Conservation (phyloP, 2,329 filamentous ascomycete genomes). For the Daldinia sp. region DNA sequence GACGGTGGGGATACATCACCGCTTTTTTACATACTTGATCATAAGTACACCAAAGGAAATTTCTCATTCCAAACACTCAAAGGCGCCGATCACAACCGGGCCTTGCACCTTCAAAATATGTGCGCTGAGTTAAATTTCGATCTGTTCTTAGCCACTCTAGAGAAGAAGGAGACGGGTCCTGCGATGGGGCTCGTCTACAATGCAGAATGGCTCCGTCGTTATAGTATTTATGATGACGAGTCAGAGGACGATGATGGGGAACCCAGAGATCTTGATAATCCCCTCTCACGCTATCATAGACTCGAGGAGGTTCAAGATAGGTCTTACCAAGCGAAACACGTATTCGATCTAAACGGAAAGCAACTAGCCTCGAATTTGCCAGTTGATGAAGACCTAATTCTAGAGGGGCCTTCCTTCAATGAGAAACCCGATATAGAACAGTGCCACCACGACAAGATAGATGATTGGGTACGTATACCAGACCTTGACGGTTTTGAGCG, state of each 20-base stretch:
- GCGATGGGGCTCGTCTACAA: no score
- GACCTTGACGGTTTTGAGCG: no score
- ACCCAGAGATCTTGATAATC: no score
- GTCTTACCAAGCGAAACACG: not conserved
- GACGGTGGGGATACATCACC: constrained; percentile 26
- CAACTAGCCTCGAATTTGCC: constrained; percentile 32
- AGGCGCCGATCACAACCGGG: constrained; percentile 44
- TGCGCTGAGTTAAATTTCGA: constrained; percentile 48
- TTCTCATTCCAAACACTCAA: constrained; percentile 50
- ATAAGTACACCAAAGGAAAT: constrained; percentile 51
- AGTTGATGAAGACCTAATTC: constrained; percentile 42
- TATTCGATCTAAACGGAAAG: constrained; percentile 49
- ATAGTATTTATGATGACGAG: no score
- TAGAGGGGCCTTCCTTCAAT: constrained; percentile 44
- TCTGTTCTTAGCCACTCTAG: constrained; percentile 52
- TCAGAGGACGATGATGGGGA: no score
- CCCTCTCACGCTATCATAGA: no score
- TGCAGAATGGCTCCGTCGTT: no score
- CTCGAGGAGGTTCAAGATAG: no score
- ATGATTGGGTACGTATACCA: no score
- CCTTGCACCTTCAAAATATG: constrained; percentile 46
- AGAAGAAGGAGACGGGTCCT: constrained; percentile 48
- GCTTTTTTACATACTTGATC: constrained; percentile 50
- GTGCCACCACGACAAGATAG: constrained; percentile 32
- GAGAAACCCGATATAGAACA: constrained; percentile 39